Evolutionary conservation across 2,329 filamentous ascomycete genomes (phyloP).

Genomic region (Aspergillus latus): DNA sequence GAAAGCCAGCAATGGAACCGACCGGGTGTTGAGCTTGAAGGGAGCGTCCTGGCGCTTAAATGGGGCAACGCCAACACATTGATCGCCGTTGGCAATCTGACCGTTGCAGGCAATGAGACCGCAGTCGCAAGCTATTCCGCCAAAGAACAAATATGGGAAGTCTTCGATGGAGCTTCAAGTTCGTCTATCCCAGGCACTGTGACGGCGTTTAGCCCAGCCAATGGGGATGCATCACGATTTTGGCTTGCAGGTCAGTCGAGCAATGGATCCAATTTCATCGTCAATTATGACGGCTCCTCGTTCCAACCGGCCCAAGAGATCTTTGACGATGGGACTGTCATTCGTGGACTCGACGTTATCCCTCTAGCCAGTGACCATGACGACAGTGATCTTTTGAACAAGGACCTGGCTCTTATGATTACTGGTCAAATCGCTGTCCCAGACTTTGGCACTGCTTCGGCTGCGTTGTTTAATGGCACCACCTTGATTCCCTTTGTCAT

Average conservation of each 20-base stretch:
- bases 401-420: constrained; percentile 72
- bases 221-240: constrained; percentile 67
- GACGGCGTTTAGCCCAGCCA: constrained; percentile 72
- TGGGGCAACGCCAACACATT: constrained; percentile 74
- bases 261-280: constrained; percentile 71
- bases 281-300: constrained; percentile 73
- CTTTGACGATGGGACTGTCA: constrained; percentile 64
- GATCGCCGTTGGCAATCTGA: constrained; percentile 75
- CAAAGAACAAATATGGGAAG: constrained; percentile 63
- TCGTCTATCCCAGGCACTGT: constrained; percentile 72
- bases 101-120: constrained; percentile 62
- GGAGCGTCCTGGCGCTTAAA: constrained; percentile 68
- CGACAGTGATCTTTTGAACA: constrained; percentile 61
- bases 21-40: constrained; percentile 70
- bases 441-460: constrained; percentile 76
- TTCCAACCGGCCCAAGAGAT: constrained; percentile 67
- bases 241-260: constrained; percentile 76
- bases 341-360: constrained; percentile 81
- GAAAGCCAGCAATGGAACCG: constrained; percentile 73
- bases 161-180: constrained; percentile 55
- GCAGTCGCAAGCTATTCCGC: constrained; percentile 73
- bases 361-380: constrained; percentile 68
- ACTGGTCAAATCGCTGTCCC: constrained; percentile 79
- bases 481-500: constrained; percentile 76
- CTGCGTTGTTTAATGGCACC: constrained; percentile 83